Base-by-base conservation (phyloP, 2,329 filamentous ascomycete genomes). In the Fusarium buxicola region DNA sequence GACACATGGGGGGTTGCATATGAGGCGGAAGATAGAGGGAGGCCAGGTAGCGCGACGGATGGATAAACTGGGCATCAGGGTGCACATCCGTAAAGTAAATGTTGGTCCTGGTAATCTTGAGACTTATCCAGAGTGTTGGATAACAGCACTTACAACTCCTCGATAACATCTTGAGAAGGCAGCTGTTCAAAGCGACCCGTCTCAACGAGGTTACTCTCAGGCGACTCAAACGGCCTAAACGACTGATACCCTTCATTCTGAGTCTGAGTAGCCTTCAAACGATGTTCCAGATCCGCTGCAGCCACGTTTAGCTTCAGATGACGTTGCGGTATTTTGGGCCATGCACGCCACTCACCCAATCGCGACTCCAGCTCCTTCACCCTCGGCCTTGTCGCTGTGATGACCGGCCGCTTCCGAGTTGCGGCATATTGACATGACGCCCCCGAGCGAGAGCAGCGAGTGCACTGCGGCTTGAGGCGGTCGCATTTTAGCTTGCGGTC, bases 141-240 rank as follows among this genome's bases (percentile, higher is more conserved):
- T 15, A 2, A n/a, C 10, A 2, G 9, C 2, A 49, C 68, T 39
- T 57, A 73, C 73, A 75, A 36, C 25, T 73, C 67, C 16, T 71
- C 68, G 3, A 74, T 58, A 1, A 74, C 36, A 6, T 66, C 48
- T 10, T 61, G 62, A 0, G 73, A 63, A 2, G 72, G 74, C 2
- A 72, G 63, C 40, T 72, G 64, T 47, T 76, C 73, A 48, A 70
- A 72, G 3, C 73, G 64, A 2, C 73, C 72, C 8, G 71, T 68
- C 27, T 60, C 53, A 6, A 69, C 55, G 12, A 74, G 13, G 15
- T 71, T 60, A 7, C 58, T 49, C 12, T 56, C 59, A 2, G 61
- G 51, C 7, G 69, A 16, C 8, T 50, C 39, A 24, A 57, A 55
- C 3, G 57, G 52, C 3, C 18, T 58, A 10, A 69, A 67, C 1